phyloP scores from a whole-genome alignment of 129 eudicot genomes.

The Artemisia annua region DNA sequence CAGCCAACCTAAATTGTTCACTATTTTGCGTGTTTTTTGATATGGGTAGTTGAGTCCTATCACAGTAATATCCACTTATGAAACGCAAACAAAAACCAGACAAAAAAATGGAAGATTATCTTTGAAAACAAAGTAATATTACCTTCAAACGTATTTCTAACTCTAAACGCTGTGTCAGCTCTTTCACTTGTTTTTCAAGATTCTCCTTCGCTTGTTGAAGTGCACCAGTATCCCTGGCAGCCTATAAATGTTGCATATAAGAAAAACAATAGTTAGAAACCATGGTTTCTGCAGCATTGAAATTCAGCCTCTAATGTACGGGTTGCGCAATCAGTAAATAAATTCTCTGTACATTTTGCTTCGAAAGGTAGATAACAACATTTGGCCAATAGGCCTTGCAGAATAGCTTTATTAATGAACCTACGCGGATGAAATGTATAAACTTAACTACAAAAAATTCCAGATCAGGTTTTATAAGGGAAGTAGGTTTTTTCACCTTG shows the following conservation, averaged over 20 bases:
- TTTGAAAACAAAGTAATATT: slow-evolving; percentile 27
- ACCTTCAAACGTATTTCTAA: slow-evolving; percentile 80
- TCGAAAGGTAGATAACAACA: not conserved
- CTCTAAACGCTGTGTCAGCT: slow-evolving; percentile 78
- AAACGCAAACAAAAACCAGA: slow-evolving; percentile 21
- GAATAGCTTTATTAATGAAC: no score
- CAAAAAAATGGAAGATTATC: not conserved
- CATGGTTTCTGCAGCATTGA: slow-evolving; percentile 8
- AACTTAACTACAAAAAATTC: no score
- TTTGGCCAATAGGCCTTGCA: slow-evolving; percentile 9
- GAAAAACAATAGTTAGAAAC: slow-evolving; percentile 17
- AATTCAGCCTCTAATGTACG: slow-evolving; percentile 1
- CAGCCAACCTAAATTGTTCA: not conserved
- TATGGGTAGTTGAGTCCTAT: not conserved
- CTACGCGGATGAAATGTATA: no score
- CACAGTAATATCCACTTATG: slow-evolving; percentile 4
- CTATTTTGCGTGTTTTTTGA: not conserved
- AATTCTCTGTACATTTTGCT: not conserved
- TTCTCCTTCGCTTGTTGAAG: slow-evolving; percentile 81
- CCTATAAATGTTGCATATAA: slow-evolving; percentile 47
- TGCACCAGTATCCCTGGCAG: slow-evolving; percentile 78
- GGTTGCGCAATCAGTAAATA: not conserved
- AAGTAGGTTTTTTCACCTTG: no score
- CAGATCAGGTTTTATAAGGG: no score
- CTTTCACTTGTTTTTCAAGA: slow-evolving; percentile 85